Evolutionary conservation across 768 basidiomycete genomes (phyloP).

Genomic region (Tubosaeta brunneosetosa): DNA sequence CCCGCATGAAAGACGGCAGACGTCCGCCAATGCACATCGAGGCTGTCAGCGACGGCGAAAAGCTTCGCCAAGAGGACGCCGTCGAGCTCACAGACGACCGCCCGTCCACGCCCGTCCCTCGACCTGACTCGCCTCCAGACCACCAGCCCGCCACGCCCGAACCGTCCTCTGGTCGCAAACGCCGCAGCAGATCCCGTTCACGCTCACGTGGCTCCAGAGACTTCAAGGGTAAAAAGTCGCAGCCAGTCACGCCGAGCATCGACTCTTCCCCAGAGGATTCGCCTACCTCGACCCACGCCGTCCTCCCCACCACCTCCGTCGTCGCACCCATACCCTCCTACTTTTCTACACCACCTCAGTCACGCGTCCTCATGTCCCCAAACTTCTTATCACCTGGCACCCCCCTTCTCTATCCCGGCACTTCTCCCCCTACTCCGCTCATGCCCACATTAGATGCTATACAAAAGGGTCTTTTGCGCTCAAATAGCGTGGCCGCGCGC

Average conservation of each 20-base stretch:
- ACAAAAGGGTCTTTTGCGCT: conserved; percentile 75
- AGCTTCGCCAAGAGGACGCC: conserved; percentile 36
- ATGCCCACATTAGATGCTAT: conserved; percentile 76
- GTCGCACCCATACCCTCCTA: conserved; percentile 56
- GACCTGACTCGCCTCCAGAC: conserved; percentile 26
- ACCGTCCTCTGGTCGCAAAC: conserved; percentile 46
- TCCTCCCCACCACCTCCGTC: conserved; percentile 27
- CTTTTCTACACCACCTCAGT: conserved; percentile 41
- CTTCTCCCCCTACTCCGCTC: conserved; percentile 57
- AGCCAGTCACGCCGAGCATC: conserved; percentile 44
- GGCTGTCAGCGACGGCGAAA: conserved; percentile 80
- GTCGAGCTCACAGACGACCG: conserved; percentile 5
- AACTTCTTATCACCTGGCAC: conserved; percentile 51
- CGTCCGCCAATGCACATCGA: conserved; percentile 84
- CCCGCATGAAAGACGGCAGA: conserved; percentile 86
- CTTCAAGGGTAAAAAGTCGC: conserved; percentile 56
- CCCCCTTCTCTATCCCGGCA: conserved; percentile 57
- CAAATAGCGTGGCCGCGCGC: conserved; percentile 83
- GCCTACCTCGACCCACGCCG: conserved; percentile 25
- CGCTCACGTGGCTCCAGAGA: conserved; percentile 63
- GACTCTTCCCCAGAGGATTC: conserved; percentile 72
- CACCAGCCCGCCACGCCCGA: conserved; percentile 35
- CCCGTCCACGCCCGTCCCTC: conserved; percentile 20
- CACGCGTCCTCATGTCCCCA: conserved; percentile 38
- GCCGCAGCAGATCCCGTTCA: conserved; percentile 68